Evolutionary conservation across 2,329 filamentous ascomycete species (phyloP).

Genomic region (Macrophomina phaseolina): DNA sequence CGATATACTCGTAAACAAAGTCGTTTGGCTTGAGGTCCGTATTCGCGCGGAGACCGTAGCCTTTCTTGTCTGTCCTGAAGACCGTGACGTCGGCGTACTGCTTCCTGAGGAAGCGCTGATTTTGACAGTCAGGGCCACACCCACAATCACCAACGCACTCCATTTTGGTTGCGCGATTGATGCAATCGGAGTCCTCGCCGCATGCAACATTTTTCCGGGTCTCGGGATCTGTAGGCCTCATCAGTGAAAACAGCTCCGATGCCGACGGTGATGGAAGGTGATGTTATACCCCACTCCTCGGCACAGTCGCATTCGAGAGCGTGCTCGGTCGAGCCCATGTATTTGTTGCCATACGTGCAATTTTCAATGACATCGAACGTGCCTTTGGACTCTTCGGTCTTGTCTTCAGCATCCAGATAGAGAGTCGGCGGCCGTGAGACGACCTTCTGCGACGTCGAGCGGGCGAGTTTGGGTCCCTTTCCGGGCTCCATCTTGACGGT

Average conservation of each 20-base stretch:
- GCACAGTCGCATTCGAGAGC: conserved; percentile 94
- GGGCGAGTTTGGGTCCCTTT: conserved; percentile 72
- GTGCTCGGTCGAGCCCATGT: conserved; percentile 88
- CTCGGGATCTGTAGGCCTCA: conserved; percentile 51
- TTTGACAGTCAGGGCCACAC: conserved; percentile 87
- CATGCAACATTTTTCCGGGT: conserved; percentile 77
- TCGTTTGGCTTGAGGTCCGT: conserved; percentile 77
- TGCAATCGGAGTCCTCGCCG: conserved; percentile 95
- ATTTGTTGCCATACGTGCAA: conserved; percentile 90
- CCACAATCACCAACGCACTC: conserved; percentile 89
- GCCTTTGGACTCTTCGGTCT: conserved; percentile 74
- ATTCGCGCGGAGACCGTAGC: conserved; percentile 87
- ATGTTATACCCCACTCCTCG: conserved; percentile 87
- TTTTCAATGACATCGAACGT: conserved; percentile 82
- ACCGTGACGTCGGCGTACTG: conserved; percentile 91
- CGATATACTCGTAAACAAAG: conserved; percentile 98
- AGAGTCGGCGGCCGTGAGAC: conserved; percentile 67
- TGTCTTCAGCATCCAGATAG: conserved; percentile 77
- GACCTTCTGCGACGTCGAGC: conserved; percentile 75
- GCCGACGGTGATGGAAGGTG: conserved; percentile 27
- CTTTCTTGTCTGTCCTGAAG: conserved; percentile 98
- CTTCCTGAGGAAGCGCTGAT: conserved; percentile 90
- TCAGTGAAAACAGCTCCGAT: conserved; percentile 39
- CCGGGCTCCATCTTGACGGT: conserved; percentile 68
- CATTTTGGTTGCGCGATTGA: conserved; percentile 98